Conservation (phyloP, 2,329 filamentous ascomycete species). For the Ophiobolus disseminans region DNA sequence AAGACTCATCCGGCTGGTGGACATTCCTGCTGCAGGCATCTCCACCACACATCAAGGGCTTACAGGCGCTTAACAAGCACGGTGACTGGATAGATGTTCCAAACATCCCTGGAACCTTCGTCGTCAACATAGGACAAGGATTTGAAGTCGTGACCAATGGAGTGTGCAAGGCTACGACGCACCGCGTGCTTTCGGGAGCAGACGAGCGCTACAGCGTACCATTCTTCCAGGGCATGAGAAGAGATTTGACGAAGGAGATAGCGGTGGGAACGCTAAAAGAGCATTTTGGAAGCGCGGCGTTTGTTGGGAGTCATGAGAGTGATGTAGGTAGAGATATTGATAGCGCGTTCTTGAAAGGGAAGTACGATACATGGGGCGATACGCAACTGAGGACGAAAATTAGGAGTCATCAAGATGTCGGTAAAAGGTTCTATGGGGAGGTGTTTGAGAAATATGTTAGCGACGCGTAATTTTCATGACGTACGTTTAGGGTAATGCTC, state of each 20-base stretch:
- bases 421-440: conserved; percentile 46
- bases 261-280: conserved; percentile 10
- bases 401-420: conserved; percentile 41
- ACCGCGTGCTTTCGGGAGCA: conserved; percentile 33
- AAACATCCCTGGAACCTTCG: conserved; percentile 58
- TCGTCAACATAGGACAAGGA: conserved; percentile 66
- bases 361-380: conserved; percentile 44
- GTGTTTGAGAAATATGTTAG: conserved; percentile 15
- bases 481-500: too few species aligned
- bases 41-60: conserved; percentile 53
- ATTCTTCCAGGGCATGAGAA: conserved; percentile 48
- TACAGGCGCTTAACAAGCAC: conserved; percentile 59
- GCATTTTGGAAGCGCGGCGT: conserved; percentile 9
- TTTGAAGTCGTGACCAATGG: conserved; percentile 65
- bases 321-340: conserved; percentile 13
- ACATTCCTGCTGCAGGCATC: conserved; percentile 69
- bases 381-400: conserved; percentile 51
- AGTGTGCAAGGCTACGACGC: conserved; percentile 61
- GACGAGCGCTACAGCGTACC: conserved; percentile 42
- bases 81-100: conserved; percentile 61
- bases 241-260: conserved; percentile 24
- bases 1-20: conserved; percentile 69
- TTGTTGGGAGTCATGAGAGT: conserved; percentile 9
- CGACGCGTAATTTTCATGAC: conserved; percentile 1
- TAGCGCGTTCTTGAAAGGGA: conserved; percentile 16